These are phyloP conservation scores for Wickerhamomyces pijperi DNA, from an alignment of 805 yeast species.

Conservation along the genomic window DNA sequence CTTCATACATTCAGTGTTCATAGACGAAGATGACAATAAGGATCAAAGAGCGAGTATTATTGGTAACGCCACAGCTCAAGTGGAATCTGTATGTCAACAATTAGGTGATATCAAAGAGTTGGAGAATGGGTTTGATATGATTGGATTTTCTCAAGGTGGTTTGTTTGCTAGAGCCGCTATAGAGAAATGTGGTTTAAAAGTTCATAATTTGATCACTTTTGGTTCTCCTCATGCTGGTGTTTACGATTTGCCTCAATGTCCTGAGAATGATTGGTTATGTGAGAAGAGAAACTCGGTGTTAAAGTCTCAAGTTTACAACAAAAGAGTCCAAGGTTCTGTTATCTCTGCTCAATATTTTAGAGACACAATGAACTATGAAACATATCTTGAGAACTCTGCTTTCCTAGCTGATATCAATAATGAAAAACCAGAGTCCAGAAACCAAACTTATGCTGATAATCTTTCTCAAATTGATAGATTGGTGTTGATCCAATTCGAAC, in stretches of 20 bases:
- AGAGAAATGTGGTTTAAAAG: constrained; percentile 40
- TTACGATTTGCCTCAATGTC: constrained; percentile 54
- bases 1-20: constrained; percentile 39
- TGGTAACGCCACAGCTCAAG: constrained; percentile 48
- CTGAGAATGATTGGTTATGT: constrained; percentile 47
- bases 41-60: constrained; percentile 48
- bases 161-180: constrained; percentile 58
- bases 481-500: constrained; percentile 46
- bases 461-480: constrained; percentile 36
- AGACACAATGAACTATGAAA: constrained; percentile 40
- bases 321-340: constrained; percentile 41
- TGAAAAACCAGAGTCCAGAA: constrained; percentile 30
- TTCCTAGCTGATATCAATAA: constrained; percentile 61
- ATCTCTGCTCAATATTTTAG: constrained; percentile 73
- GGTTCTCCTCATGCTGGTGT: constrained; percentile 81
- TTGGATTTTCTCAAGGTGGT: constrained; percentile 83
- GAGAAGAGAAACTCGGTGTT: constrained; percentile 39
- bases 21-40: constrained; percentile 34
- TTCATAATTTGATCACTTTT: constrained; percentile 52
- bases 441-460: constrained; percentile 30
- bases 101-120: constrained; percentile 35
- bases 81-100: constrained; percentile 45
- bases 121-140: constrained; percentile 49
- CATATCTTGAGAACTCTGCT: constrained; percentile 42
- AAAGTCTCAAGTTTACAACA: constrained; percentile 49